phyloP scores from a whole-genome alignment of 192 early-diverging fungal genomes.

The Thamnidium elegans region DNA sequence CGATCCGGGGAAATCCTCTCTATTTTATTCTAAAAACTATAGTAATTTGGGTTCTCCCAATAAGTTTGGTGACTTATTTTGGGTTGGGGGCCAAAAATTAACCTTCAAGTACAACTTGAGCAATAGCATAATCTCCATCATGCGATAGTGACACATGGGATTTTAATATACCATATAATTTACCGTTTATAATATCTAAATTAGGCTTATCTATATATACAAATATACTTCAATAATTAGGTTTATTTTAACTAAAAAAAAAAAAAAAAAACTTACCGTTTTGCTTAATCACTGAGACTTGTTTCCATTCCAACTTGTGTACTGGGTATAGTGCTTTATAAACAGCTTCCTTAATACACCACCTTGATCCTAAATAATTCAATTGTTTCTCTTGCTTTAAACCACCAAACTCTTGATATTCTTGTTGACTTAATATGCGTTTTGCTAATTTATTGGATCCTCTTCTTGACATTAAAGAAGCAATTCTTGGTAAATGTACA shows the following conservation, averaged over 20 bases:
- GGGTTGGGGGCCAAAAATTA: too few relatives aligned
- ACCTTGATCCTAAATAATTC: conserved; percentile 39
- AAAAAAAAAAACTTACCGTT: conserved; percentile 36
- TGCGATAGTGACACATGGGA: conserved; percentile 69
- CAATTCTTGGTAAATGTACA: conserved; percentile 64
- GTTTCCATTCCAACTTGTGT: conserved; percentile 56
- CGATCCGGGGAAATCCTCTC: too few relatives aligned
- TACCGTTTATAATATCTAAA: conserved; percentile 36
- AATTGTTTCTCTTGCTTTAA: background rate
- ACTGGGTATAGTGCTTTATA: conserved; percentile 71
- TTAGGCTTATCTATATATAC: conserved; percentile 44
- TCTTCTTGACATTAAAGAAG: conserved; percentile 46
- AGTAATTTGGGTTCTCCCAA: too few relatives aligned
- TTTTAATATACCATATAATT: conserved; percentile 31
- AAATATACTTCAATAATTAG: background rate
- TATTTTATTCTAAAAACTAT: too few relatives aligned
- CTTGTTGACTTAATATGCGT: conserved; percentile 52
- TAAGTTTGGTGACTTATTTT: too few relatives aligned
- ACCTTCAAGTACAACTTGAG: conserved; percentile 63
- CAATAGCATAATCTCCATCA: conserved; percentile 73
- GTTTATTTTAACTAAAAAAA: background rate
- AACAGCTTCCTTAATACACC: conserved; percentile 71
- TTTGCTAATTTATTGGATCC: conserved; percentile 48
- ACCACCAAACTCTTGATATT: conserved; percentile 34
- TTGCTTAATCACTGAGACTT: conserved; percentile 55